These are phyloP conservation scores for Quaeritorhiza haematococci DNA, from an alignment of 371 early-diverging fungal species.

Conservation along the genomic window DNA sequence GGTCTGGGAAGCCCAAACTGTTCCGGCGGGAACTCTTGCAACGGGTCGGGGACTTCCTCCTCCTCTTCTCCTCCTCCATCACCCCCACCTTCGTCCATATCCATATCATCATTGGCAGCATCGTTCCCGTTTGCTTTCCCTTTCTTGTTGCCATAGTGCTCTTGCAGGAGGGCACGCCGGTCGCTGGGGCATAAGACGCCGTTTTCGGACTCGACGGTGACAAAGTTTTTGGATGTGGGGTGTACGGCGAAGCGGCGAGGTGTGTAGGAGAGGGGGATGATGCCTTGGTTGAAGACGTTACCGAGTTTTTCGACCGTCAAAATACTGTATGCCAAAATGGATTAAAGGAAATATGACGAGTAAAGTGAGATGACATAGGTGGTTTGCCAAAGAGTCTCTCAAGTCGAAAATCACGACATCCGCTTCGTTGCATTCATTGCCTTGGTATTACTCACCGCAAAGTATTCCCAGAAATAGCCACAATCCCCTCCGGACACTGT, in stretches of 20 bases:
- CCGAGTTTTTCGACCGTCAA: slow-evolving; percentile 82
- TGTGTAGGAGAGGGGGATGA: slow-evolving; percentile 82
- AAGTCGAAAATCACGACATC: too few relatives aligned
- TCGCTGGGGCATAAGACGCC: slow-evolving; percentile 64
- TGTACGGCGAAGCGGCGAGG: slow-evolving; percentile 80
- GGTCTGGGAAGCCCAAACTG: slow-evolving; percentile 75
- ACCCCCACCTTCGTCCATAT: slow-evolving; percentile 6
- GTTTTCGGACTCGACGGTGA: slow-evolving; percentile 85
- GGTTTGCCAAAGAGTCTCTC: too few relatives aligned
- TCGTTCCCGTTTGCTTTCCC: not conserved
- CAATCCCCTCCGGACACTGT: slow-evolving; percentile 84
- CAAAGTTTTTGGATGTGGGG: slow-evolving; percentile 70
- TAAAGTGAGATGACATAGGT: not conserved
- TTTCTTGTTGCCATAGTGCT: not conserved
- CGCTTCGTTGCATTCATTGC: too few relatives aligned
- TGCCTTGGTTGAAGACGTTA: slow-evolving; percentile 72
- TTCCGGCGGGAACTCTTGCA: slow-evolving; percentile 52
- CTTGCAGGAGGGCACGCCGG: slow-evolving; percentile 47
- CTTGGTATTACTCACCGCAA: slow-evolving; percentile 36
- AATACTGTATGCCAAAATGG: slow-evolving; percentile 47
- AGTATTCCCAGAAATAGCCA: slow-evolving; percentile 80
- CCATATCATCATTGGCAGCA: slow-evolving; percentile 4
- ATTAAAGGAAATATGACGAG: too few relatives aligned
- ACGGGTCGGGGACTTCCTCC: slow-evolving; percentile 34
- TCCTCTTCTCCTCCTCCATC: slow-evolving; percentile 29